Base-by-base conservation (phyloP, 225 moss, liverwort and hornwort genomes). In the Physcomitrium patens region DNA sequence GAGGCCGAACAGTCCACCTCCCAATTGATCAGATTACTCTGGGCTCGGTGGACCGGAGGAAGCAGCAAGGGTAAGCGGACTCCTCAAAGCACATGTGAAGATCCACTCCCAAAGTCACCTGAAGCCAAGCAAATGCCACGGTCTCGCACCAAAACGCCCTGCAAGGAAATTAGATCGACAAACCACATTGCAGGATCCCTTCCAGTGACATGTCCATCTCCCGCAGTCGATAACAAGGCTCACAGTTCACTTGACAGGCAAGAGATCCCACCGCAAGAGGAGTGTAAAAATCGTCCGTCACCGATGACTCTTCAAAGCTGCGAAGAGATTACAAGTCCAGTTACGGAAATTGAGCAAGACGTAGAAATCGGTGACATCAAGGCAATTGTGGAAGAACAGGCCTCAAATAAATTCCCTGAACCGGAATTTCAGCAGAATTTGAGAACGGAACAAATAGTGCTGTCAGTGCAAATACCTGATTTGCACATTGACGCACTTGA, bases 41-140 rank as follows among this genome's bases (percentile, higher is more conserved):
- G 80, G 80, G 63, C 80, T 10, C 74, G 69, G 27, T 80, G 80
- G 80, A 80, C 62, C 10, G 74, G 63, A 62, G 56, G 60, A 16
- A 79, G 54, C 74, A 27, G 55, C 41, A 78, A 78, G 31, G 72
- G 41, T 24, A 62, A 50, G 51, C 76, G 69, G 12, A 26, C 5
- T 7, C 8, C 26, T 13, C 26, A 31, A 24, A 61, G 15, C 10
- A 13, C 23, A 43, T 10, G 68, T 14, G 52, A 49, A 51, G 13
- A 58, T 50, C 62, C 43, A 50, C 62, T 37, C 31, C 7, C 31
- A 37, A 37, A 37, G 31, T 2, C 2, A 0, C 31, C 31, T 37
- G 7, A 63, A 55, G 45, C 27, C 64, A 64, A 48, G 55, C 65
- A 53, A 55, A 57, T 3, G 16, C 19, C 20, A 27, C 68, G 7